These are phyloP conservation scores for Lophiotrema nucula DNA, from an alignment of 495 filamentous ascomycete genomes.

Conservation along the genomic window DNA sequence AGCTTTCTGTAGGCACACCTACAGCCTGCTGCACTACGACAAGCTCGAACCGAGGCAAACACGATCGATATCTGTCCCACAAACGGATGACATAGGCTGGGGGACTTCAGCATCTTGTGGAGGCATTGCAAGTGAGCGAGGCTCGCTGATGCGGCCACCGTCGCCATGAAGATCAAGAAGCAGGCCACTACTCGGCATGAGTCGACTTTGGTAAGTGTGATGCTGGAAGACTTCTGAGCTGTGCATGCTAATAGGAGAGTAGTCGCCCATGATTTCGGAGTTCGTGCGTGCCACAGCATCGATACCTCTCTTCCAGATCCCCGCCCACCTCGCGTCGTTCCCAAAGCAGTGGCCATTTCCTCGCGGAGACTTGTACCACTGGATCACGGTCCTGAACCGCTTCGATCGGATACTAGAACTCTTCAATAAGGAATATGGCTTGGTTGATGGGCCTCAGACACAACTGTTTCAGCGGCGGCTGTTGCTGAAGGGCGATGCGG, in stretches of 20 bases:
- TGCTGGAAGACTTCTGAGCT: background rate
- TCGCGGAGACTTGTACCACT: slow-evolving; percentile 96
- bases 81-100: slow-evolving; percentile 6
- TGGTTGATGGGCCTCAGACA: slow-evolving; percentile 77
- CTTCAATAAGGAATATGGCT: slow-evolving; percentile 75
- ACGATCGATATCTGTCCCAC: background rate
- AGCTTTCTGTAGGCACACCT: background rate
- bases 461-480: slow-evolving; percentile 66
- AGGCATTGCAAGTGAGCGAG: too few relatives aligned
- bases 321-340: slow-evolving; percentile 72
- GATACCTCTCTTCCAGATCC: slow-evolving; percentile 72
- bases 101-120: too few relatives aligned
- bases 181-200: slow-evolving; percentile 85
- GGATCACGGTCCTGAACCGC: slow-evolving; percentile 91
- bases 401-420: slow-evolving; percentile 86
- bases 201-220: slow-evolving; percentile 80
- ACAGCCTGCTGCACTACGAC: background rate
- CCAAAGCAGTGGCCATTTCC: slow-evolving; percentile 91
- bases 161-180: slow-evolving; percentile 91
- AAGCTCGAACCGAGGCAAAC: background rate
- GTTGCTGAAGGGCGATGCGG: slow-evolving; percentile 55
- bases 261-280: slow-evolving; percentile 83
- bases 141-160: slow-evolving; percentile 17
- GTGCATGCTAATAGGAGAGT: background rate
- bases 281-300: slow-evolving; percentile 69